phyloP scores from a whole-genome alignment of 2,329 filamentous ascomycete species.

The Beauveria brongniartii region DNA sequence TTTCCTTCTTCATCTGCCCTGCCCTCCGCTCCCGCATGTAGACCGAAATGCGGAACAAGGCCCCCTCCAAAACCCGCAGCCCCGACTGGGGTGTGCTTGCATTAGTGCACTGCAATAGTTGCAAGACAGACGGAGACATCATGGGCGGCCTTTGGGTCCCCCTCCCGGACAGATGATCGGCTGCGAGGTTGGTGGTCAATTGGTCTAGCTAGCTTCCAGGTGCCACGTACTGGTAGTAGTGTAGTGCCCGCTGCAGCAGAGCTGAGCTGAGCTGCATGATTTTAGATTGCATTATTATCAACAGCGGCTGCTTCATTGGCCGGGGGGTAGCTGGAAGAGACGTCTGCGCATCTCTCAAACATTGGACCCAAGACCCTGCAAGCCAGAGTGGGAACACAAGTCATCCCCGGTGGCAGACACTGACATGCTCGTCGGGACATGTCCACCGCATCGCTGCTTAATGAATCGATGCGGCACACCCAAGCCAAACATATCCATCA shows the following conservation, averaged over 20 bases:
- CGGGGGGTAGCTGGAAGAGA: not conserved
- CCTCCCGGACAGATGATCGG: constrained; percentile 3
- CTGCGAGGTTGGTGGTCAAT: not conserved
- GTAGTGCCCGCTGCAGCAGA: not conserved
- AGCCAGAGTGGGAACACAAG: not conserved
- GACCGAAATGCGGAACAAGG: not conserved
- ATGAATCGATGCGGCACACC: not conserved
- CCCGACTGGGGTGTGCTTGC: not conserved
- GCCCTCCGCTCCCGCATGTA: not conserved
- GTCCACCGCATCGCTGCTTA: no score
- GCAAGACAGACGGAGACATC: not conserved
- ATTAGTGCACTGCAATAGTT: constrained; percentile 1
- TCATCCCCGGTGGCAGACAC: not conserved
- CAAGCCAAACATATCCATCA: no score
- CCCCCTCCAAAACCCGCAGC: not conserved
- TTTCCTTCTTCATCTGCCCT: not conserved
- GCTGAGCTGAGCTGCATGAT: constrained; percentile 5
- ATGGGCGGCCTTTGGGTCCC: not conserved
- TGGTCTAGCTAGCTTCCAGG: not conserved
- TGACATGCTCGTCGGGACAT: no score
- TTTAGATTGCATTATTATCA: not conserved
- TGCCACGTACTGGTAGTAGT: not conserved
- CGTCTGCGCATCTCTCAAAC: not conserved
- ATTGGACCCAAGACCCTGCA: not conserved
- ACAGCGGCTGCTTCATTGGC: not conserved